Base-by-base conservation (phyloP, 2,329 filamentous ascomycete genomes). In the Mariannaea elegans region DNA sequence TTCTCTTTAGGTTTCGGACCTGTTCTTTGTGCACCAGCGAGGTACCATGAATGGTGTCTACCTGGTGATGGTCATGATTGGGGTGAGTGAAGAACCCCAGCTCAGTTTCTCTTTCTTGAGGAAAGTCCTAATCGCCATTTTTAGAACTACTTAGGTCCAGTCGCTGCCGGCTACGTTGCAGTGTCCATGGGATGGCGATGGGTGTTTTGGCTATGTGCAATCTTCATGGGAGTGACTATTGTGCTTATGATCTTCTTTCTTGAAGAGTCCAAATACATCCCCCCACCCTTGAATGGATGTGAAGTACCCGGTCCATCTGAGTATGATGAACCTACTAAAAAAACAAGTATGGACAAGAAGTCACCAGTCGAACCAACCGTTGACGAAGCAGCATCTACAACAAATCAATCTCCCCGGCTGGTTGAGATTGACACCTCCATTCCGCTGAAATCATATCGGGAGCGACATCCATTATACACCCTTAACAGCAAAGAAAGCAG, bases 21-120 rank as follows among this genome's bases (percentile, higher is more conserved):
- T 76, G 1, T 73, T 74, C 34, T 74, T 73, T 18, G 63, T 74
- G 0, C 65, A 75, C 8, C 70, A 75, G 16, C 59, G 72, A 6
- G 74, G 72, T 2, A 66, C 69, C 2, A 71, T 72, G 44, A 75
- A 72, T n/a, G 71, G 67, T 2, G 14, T 67, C 1, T 67, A 67
- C 31, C 55, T 67, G 0, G 13, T 51, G 7, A 65, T 65, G 62
- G 65, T 67, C 0, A 18, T 64, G 39, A 49, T 64, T 9, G 65
- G 64, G 1, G 64, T 67, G 5, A 61, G 64, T 23, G 8, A 3
- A 12, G 12, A 31, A 31, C 7, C 27, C 27, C 7, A 54, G 0
- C 13, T 1, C 0, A 2, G 2, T 1, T 7, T 14, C 2, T 4
- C 12, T 2, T 0, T 7, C 5, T 0, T 4, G 0, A 6, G 0